phyloP scores from a whole-genome alignment of 306 rosid species.

The Cyamopsis tetragonoloba region DNA sequence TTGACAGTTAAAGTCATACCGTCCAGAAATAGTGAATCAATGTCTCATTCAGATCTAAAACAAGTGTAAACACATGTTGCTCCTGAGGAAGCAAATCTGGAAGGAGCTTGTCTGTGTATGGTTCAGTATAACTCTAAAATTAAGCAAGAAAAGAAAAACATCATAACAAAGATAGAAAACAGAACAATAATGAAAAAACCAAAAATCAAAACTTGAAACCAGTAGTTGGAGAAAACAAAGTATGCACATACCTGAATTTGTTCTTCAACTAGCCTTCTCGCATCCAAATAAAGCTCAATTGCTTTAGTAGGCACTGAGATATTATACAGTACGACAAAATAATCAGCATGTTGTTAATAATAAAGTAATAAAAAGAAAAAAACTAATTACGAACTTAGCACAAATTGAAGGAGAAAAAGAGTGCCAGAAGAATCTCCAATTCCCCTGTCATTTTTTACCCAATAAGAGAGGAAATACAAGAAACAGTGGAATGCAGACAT shows the following conservation, averaged over 20 bases:
- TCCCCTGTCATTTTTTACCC: neutral
- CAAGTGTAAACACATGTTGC: constrained; percentile 75
- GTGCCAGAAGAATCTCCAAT: neutral
- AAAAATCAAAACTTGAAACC: neutral
- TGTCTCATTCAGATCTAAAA: constrained; percentile 87
- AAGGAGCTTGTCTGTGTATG: constrained; percentile 85
- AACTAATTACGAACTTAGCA: no score
- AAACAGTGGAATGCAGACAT: neutral
- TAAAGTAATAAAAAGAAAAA: neutral
- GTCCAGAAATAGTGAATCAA: constrained; percentile 77
- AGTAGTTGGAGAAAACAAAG: constrained; percentile 3
- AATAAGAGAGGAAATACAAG: neutral
- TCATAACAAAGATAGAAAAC: neutral
- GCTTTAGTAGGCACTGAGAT: constrained; percentile 77
- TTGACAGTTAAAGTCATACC: constrained; percentile 41
- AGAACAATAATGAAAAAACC: neutral
- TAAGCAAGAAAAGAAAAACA: constrained; percentile 7
- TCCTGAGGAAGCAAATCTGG: constrained; percentile 85
- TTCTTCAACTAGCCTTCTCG: constrained; percentile 70
- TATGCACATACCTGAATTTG: constrained; percentile 55
- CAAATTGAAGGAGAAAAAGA: neutral
- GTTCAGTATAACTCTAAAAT: constrained; percentile 71
- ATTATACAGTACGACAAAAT: constrained; percentile 16
- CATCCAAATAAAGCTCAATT: constrained; percentile 62
- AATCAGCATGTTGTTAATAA: constrained; percentile 20